Base-by-base conservation (phyloP, 495 filamentous ascomycete genomes). In the Annulohypoxylon maeteangense region DNA sequence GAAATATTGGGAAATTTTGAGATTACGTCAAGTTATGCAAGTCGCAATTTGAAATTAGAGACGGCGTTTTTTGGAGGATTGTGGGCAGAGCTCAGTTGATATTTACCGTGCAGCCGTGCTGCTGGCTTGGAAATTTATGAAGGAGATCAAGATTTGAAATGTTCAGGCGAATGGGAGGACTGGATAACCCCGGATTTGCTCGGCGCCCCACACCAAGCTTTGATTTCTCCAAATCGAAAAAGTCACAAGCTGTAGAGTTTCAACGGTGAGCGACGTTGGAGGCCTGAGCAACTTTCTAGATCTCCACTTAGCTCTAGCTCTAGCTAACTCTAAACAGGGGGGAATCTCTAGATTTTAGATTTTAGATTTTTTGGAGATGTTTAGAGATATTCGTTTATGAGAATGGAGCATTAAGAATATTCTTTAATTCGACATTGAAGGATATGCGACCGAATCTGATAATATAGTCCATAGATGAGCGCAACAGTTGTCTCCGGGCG, bases 81-180 rank as follows among this genome's bases (percentile, higher is more conserved):
- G 16, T 34, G 27, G 31, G 23, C 7, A 44, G 23, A 53, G 45
- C 53, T 53, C 11, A 60, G 38, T 31, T 31, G n/a, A 18, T 25
- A 25, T 61, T 34, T 8, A 58, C 7, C n/a, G 4, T 38, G 36
- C 16, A 16, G 7, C 10, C 8, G 10, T 31, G 27, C n/a, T n/a
- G n/a, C n/a, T n/a, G 47, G 3, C 2, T 22, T 4, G 54, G 27
- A 58, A 42, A 20, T 25, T 20, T 62, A 36, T 25, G 22, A 10
- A 42, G 0, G 54, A 66, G 65, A 67, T 60, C 65, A 54, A 67
- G 56, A 67, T 55, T 54, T 59, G 54, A 34, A 59, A 60, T 60
- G 16, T 48, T 45, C 27, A 67, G 31, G 10, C 64, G 47, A 45
- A 54, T 67, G 50, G 32, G 45, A 42, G 34, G 56, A 44, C 44